Conservation (phyloP, 495 filamentous ascomycete species). For the Penicillium lagena region DNA sequence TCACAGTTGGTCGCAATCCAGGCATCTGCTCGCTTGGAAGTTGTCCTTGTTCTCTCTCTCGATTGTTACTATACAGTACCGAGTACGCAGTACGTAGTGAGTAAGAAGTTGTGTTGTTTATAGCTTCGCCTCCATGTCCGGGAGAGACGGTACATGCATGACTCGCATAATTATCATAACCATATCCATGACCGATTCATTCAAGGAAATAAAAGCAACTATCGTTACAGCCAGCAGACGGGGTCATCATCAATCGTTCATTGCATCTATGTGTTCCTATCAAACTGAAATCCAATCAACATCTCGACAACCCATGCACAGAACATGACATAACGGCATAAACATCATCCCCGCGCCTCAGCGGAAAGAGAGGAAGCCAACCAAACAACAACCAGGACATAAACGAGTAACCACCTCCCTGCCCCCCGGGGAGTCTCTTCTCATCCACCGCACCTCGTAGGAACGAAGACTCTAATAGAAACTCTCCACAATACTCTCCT, state of each 20-base stretch:
- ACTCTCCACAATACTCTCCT: slow-evolving; percentile 97
- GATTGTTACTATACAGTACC: too few relatives aligned
- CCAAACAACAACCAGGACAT: too few relatives aligned
- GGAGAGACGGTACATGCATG: too few relatives aligned
- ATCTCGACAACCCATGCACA: not conserved
- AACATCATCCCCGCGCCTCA: too few relatives aligned
- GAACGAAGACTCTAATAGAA: slow-evolving; percentile 64
- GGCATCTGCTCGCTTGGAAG: not conserved
- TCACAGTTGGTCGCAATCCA: not conserved
- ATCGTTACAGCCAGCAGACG: not conserved
- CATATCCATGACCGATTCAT: slow-evolving; percentile 3
- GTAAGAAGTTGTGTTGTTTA: too few relatives aligned
- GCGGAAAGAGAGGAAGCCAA: too few relatives aligned
- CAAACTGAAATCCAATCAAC: not conserved
- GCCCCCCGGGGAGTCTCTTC: too few relatives aligned
- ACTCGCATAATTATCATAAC: not conserved
- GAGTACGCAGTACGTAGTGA: too few relatives aligned
- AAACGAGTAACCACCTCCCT: too few relatives aligned
- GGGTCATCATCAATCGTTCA: not conserved
- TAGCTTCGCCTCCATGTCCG: too few relatives aligned
- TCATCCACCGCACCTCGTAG: not conserved
- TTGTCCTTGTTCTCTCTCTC: not conserved
- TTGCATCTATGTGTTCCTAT: not conserved
- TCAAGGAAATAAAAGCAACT: slow-evolving; percentile 2
- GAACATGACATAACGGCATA: too few relatives aligned